Evolutionary conservation across 176 grass and related monocot genomes (phyloP).

Genomic region (Oryza nivara): DNA sequence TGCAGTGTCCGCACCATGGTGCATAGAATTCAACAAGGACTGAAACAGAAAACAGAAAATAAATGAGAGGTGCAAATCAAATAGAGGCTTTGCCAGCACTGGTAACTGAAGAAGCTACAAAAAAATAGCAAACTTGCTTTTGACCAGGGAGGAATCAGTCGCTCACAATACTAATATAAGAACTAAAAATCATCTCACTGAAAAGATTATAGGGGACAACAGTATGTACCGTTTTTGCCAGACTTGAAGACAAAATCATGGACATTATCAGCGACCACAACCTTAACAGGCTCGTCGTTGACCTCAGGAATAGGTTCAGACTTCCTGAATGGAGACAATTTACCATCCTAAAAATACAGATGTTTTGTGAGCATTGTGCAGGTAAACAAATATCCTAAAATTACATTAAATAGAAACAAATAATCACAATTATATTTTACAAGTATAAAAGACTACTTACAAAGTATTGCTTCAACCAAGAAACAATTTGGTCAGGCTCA

Average conservation of each 20-base stretch:
- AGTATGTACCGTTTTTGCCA: conserved; percentile 79
- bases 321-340: conserved; percentile 72
- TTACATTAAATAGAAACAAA: background rate
- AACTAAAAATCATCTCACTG: background rate
- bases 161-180: background rate
- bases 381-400: background rate
- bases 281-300: conserved; percentile 85
- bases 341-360: conserved; percentile 65
- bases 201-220: background rate
- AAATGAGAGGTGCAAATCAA: background rate
- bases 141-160: background rate
- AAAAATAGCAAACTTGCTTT: background rate
- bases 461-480: conserved; percentile 83
- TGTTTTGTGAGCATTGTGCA: background rate
- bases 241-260: conserved; percentile 77
- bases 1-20: conserved; percentile 97
- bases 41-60: conserved; percentile 31
- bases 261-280: conserved; percentile 79
- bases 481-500: conserved; percentile 62
- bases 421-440: background rate
- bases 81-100: background rate
- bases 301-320: conserved; percentile 84
- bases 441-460: conserved; percentile 42
- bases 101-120: background rate
- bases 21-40: conserved; percentile 97